These are phyloP conservation scores for Drechmeria coniospora DNA, from an alignment of 2,329 filamentous ascomycete genomes.

Conservation along the genomic window DNA sequence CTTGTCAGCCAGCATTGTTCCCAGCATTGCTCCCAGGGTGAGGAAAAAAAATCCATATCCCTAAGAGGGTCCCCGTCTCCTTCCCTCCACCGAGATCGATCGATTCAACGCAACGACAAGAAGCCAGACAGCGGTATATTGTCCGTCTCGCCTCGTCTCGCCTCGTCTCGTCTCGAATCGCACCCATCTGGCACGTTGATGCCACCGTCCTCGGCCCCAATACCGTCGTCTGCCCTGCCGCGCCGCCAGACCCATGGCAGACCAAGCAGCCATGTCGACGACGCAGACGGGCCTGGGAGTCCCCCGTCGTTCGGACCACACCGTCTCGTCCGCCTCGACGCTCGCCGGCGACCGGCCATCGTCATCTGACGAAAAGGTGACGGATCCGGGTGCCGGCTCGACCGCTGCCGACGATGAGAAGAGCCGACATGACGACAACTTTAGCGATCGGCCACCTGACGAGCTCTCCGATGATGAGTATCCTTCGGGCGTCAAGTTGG, in stretches of 20 bases:
- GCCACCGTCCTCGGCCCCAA: too few relatives aligned
- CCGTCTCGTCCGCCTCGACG: slow-evolving; percentile 15
- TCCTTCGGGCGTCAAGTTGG: slow-evolving; percentile 21
- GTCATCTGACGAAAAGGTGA: slow-evolving; percentile 10
- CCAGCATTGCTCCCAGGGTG: too few relatives aligned
- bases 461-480: slow-evolving; percentile 19
- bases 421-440: slow-evolving; percentile 3
- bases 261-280: not conserved
- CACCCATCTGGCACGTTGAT: too few relatives aligned
- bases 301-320: slow-evolving; percentile 8
- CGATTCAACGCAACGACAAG: too few relatives aligned
- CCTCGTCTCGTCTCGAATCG: too few relatives aligned
- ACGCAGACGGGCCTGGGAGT: slow-evolving; percentile 8
- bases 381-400: slow-evolving; percentile 5
- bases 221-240: too few relatives aligned
- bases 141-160: too few relatives aligned
- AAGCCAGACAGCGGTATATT: too few relatives aligned
- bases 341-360: slow-evolving; percentile 13
- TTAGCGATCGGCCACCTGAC: slow-evolving; percentile 2
- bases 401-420: slow-evolving; percentile 5
- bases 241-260: not conserved
- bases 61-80: too few relatives aligned
- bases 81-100: too few relatives aligned
- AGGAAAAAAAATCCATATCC: too few relatives aligned
- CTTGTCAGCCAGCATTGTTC: too few relatives aligned